These are phyloP conservation scores for Cyberlindnera maclurae DNA, from an alignment of 805 yeast species.

Conservation along the genomic window DNA sequence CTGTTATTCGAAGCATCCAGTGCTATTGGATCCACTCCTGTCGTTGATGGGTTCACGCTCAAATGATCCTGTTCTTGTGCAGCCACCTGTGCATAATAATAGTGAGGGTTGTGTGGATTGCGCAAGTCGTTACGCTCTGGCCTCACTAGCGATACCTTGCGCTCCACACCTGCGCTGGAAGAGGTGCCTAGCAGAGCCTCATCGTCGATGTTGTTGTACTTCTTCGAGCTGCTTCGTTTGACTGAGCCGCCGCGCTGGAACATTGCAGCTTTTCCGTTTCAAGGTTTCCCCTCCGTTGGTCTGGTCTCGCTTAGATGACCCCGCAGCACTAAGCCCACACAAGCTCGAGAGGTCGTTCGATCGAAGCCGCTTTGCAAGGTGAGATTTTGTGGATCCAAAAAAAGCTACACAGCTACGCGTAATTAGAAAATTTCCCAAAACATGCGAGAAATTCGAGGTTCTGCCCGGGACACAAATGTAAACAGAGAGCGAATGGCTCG, in stretches of 20 bases:
- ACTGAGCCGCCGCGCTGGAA: constrained; percentile 21
- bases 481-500: too few species aligned
- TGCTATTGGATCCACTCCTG: constrained; percentile 59
- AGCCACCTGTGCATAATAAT: constrained; percentile 69
- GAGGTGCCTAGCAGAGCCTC: constrained; percentile 27
- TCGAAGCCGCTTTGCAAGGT: too few species aligned
- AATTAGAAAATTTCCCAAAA: too few species aligned
- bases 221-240: constrained; percentile 16
- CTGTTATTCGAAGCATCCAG: constrained; percentile 11
- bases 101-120: constrained; percentile 65
- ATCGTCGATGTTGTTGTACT: constrained; percentile 23
- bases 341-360: too few species aligned
- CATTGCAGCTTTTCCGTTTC: constrained; percentile 8
- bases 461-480: too few species aligned
- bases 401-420: too few species aligned
- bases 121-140: constrained; percentile 73
- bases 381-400: too few species aligned
- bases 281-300: too few species aligned
- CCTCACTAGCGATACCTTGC: constrained; percentile 66
- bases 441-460: too few species aligned
- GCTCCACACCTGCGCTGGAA: constrained; percentile 21
- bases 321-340: too few species aligned
- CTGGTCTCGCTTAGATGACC: too few species aligned
- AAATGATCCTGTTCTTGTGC: constrained; percentile 57
- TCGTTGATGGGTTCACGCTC: constrained; percentile 58